Evolutionary conservation across 768 basidiomycete species (phyloP).

Genomic region (Cystoderma amianthinum): DNA sequence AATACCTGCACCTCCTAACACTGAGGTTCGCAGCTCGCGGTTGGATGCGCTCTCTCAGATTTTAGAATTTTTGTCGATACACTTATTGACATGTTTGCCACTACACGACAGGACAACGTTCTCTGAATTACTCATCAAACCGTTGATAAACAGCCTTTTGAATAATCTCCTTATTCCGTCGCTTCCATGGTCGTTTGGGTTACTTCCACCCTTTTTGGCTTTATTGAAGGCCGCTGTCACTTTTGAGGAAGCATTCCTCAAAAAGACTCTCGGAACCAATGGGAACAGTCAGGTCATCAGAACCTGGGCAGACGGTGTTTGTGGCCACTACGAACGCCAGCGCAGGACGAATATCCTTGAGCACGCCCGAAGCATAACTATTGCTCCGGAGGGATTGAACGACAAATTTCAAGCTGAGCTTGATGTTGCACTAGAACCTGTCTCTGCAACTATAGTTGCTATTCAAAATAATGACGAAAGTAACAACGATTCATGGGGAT

Average conservation of each 20-base stretch:
- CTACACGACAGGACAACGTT: conserved; percentile 36
- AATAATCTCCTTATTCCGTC: conserved; percentile 59
- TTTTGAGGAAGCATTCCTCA: conserved; percentile 57
- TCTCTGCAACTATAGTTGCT: conserved; percentile 20
- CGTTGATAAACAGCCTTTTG: conserved; percentile 54
- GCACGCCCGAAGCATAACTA: conserved; percentile 46
- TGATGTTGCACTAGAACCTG: conserved; percentile 16
- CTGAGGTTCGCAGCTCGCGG: conserved; percentile 27
- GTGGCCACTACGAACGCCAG: conserved; percentile 73
- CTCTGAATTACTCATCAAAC: conserved; percentile 51
- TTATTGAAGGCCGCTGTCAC: conserved; percentile 49
- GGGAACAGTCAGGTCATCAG: conserved; percentile 46
- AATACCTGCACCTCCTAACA: conserved; percentile 34
- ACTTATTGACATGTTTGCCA: conserved; percentile 55
- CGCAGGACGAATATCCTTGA: conserved; percentile 63
- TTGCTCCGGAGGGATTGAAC: conserved; percentile 28
- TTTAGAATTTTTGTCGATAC: conserved; percentile 54
- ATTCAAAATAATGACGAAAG: conserved; percentile 20
- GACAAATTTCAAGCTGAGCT: conserved; percentile 36
- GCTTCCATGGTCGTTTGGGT: conserved; percentile 59
- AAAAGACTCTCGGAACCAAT: conserved; percentile 41
- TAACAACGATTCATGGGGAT: conserved; percentile 22
- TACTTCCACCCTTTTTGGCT: conserved; percentile 55
- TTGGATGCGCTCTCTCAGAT: conserved; percentile 50
- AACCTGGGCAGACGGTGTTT: conserved; percentile 62